Conservation (phyloP, 176 grass and related monocot genomes). For the Oryza brachyantha region DNA sequence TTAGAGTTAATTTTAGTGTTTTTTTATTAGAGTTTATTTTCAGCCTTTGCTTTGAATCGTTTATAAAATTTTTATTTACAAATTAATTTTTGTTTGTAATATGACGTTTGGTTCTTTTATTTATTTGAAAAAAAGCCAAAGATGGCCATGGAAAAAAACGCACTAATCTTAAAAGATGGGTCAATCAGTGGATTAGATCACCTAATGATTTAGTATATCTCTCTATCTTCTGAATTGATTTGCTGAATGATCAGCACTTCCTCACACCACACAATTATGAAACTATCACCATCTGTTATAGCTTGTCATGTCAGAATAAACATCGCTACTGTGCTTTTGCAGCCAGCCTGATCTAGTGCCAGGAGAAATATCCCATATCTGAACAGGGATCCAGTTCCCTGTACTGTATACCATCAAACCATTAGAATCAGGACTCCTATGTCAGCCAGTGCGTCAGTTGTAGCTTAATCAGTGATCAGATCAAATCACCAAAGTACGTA, state of each 20-base stretch:
- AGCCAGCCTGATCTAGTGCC: background rate
- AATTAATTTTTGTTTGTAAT: too few relatives aligned
- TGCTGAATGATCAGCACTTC: background rate
- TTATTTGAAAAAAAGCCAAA: too few relatives aligned
- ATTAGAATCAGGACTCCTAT: background rate
- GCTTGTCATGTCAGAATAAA: background rate
- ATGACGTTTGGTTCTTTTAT: too few relatives aligned
- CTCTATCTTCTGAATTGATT: background rate
- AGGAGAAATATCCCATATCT: constrained; percentile 7
- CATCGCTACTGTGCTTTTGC: background rate
- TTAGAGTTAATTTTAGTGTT: too few relatives aligned
- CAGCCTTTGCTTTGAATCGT: too few relatives aligned
- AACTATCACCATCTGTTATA: background rate
- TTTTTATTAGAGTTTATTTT: too few relatives aligned
- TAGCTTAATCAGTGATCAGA: background rate
- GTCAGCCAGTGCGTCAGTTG: constrained; percentile 28
- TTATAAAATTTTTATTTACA: too few relatives aligned
- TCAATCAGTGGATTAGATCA: background rate
- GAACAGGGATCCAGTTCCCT: constrained; percentile 7
- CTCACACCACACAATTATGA: constrained; percentile 2
- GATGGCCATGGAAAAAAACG: too few relatives aligned
- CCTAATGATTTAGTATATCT: background rate
- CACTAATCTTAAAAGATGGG: background rate
- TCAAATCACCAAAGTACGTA: too few relatives aligned
- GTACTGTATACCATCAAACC: background rate